Conservation (phyloP, 345 rosid species). For the Murraya koenigii region DNA sequence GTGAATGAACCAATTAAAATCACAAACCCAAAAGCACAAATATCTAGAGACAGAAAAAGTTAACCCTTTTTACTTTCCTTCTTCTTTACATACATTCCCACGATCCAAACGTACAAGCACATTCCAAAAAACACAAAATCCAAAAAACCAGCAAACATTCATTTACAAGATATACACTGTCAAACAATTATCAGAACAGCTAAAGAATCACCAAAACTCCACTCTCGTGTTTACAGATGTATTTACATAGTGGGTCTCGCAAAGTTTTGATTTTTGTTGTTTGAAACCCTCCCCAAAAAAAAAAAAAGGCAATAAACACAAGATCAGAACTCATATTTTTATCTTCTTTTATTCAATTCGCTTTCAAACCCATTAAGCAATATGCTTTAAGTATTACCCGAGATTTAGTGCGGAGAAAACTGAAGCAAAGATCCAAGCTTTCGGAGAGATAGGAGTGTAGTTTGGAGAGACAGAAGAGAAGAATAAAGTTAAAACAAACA, state of each 20-base stretch:
- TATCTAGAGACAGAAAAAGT: neutral
- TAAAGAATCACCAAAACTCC: neutral
- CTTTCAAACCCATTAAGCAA: neutral
- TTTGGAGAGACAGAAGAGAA: neutral
- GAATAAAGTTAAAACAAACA: no score
- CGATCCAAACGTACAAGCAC: neutral
- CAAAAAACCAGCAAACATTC: neutral
- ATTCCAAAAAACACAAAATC: neutral
- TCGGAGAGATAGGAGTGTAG: neutral
- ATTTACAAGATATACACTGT: slow-evolving; percentile 4
- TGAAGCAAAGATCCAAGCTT: slow-evolving; percentile 5
- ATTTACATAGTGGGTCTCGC: neutral
- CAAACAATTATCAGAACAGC: neutral
- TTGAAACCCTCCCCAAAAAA: neutral
- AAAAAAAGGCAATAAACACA: neutral
- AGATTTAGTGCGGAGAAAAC: neutral
- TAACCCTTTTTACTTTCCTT: neutral
- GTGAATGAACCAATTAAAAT: neutral
- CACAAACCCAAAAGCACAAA: neutral
- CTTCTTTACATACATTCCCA: neutral
- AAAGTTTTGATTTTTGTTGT: neutral
- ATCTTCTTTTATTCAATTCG: neutral
- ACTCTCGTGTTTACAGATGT: neutral
- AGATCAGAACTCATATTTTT: slow-evolving; percentile 3
- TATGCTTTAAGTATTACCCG: neutral